Percentiles rank a stretch among this genome's conserved stretches.
Evolutionary conservation across 495 filamentous ascomycete genomes (phyloP).

Genomic region (Podospora fimiseda): DNA sequence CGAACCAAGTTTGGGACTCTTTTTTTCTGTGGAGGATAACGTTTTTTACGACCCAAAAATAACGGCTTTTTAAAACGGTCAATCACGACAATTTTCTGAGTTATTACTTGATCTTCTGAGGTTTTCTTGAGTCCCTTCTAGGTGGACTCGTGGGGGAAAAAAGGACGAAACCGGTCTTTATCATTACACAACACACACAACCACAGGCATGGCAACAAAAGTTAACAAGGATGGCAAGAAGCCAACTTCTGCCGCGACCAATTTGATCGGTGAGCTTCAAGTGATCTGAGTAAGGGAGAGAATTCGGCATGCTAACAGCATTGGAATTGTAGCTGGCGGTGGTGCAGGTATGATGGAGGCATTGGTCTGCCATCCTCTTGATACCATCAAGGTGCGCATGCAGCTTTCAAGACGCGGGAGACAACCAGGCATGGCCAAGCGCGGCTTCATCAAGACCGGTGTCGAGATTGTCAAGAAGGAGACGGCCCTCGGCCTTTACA

Average conservation of each 20-base stretch:
- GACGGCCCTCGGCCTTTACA: slow-evolving; percentile 84
- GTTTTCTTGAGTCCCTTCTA: background rate
- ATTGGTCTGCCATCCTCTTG: slow-evolving; percentile 90
- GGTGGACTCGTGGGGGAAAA: background rate
- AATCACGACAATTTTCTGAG: background rate
- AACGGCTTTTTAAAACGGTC: slow-evolving; percentile 5
- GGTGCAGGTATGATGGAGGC: slow-evolving; percentile 99
- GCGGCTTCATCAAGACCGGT: slow-evolving; percentile 84
- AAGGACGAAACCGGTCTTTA: background rate
- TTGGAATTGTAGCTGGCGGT: slow-evolving; percentile 66
- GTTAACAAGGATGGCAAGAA: slow-evolving; percentile 59
- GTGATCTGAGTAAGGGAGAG: background rate
- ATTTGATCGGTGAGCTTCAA: slow-evolving; percentile 72
- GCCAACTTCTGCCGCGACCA: slow-evolving; percentile 80
- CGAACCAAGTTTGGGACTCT: background rate
- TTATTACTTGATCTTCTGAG: background rate
- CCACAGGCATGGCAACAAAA: slow-evolving; percentile 34
- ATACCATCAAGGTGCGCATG: slow-evolving; percentile 99
- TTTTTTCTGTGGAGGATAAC: slow-evolving; percentile 2
- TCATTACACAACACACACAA: slow-evolving; percentile 2
- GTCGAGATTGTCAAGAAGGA: slow-evolving; percentile 81
- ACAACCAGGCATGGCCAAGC: slow-evolving; percentile 68
- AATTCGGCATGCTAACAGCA: slow-evolving; percentile 13
- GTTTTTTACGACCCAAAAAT: slow-evolving; percentile 4
- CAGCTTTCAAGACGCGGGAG: slow-evolving; percentile 85